Percentiles rank a stretch among this genome's conserved stretches.
Conservation (phyloP, 768 basidiomycete genomes). For the Punctularia strigosozonata region DNA sequence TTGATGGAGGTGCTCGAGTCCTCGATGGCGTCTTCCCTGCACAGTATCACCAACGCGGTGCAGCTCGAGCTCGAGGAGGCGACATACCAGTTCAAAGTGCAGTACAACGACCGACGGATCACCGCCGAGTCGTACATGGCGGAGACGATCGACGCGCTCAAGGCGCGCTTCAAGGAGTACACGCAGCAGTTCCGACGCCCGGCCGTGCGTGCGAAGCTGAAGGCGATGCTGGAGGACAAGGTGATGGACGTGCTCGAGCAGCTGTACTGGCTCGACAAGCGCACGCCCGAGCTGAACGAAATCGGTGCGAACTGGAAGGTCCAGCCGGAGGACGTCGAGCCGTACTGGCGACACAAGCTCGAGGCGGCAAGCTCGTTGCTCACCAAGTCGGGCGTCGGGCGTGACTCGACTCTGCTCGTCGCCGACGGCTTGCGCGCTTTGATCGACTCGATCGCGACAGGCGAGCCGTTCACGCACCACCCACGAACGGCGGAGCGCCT, state of each 20-base stretch:
- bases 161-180: slow-evolving; percentile 79
- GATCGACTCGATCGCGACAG: slow-evolving; percentile 79
- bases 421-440: slow-evolving; percentile 86
- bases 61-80: slow-evolving; percentile 96
- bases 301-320: slow-evolving; percentile 62
- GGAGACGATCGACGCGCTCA: slow-evolving; percentile 90
- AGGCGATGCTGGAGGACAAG: slow-evolving; percentile 88
- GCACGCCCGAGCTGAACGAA: slow-evolving; percentile 58
- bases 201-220: slow-evolving; percentile 78
- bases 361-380: slow-evolving; percentile 87
- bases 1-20: slow-evolving; percentile 97
- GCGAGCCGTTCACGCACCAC: slow-evolving; percentile 89
- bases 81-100: slow-evolving; percentile 97
- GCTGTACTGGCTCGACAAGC: slow-evolving; percentile 93
- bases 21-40: slow-evolving; percentile 92
- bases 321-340: slow-evolving; percentile 65
- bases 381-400: slow-evolving; percentile 92
- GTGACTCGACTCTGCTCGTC: slow-evolving; percentile 88
- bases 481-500: slow-evolving; percentile 83
- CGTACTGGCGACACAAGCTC: slow-evolving; percentile 94
- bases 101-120: slow-evolving; percentile 92
- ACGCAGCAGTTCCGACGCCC: slow-evolving; percentile 82
- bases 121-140: slow-evolving; percentile 96
- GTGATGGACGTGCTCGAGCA: slow-evolving; percentile 96
- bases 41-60: slow-evolving; percentile 94